Evolutionary conservation across 2,329 filamentous ascomycete genomes (phyloP), one percentile per base, ranked within the genome.

Genomic region (Raffaelea albimanens): DNA sequence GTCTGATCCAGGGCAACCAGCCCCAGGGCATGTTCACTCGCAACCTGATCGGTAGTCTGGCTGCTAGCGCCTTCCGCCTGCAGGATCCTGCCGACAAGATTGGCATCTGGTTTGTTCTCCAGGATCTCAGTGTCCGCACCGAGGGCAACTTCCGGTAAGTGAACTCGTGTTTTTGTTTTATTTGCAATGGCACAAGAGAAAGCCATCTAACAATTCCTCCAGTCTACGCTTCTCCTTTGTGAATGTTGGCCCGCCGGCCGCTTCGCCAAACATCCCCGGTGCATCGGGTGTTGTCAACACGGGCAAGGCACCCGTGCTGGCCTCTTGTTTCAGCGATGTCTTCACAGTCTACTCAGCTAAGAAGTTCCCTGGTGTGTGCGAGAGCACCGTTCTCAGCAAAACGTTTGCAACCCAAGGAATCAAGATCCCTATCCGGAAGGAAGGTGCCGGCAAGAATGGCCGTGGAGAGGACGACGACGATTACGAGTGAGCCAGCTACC

Each of bases 311-410:
- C 87, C 87, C 0, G 84, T 96, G 13, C 75, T 97, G 18, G 89
- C 91, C 1, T 85, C 83, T 9, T 83, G 82, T 57, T 97, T 91
- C 66, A 94, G 87, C 43, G 85, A 95, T 4, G 76, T 82, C 3
- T 97, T 98, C 71, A 87, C 88, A 46, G 93, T 98, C 25, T 97
- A 85, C 67, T 95, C 87, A 2, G 93, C 93, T 43, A 98, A 98
- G 75, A 96, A 96, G 60, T 98, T 98, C 65, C 93, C 93, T 0
- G 93, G 93, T 38, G 93, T 98, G 1, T 95, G 95, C 49, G 91
- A 97, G 63, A 94, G 86, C 63, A 98, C 93, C 0, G 68, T 81
- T 4, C 70, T 97, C 18, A 96, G 90, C 73, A 95, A 94, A 65
- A 87, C 82, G 52, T 97, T 98, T 67, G 91, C 93, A 3, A 75